These are phyloP conservation scores for Pseudopithomyces maydicus DNA, from an alignment of 2,329 filamentous ascomycete genomes.

Conservation along the genomic window DNA sequence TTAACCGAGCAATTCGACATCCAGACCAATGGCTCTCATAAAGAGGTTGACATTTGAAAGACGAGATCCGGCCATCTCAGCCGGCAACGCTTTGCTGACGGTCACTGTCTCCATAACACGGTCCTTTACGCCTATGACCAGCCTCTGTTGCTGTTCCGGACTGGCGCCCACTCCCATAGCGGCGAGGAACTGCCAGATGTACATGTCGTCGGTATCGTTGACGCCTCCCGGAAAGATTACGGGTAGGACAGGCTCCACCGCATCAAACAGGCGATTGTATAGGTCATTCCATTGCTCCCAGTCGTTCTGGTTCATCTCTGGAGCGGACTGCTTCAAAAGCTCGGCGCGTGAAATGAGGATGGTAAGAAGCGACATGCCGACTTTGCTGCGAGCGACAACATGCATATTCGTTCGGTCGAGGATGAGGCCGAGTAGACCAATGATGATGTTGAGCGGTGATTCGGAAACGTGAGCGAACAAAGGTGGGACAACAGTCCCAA, in stretches of 20 bases:
- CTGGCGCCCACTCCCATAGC: conserved; percentile 92
- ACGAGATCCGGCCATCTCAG: conserved; percentile 81
- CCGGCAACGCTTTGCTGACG: conserved; percentile 85
- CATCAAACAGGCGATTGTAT: conserved; percentile 87
- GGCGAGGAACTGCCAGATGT: conserved; percentile 97
- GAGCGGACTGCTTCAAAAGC: conserved; percentile 82
- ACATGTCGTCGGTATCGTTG: conserved; percentile 88
- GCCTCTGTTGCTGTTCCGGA: conserved; percentile 90
- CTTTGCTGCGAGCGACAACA: conserved; percentile 81
- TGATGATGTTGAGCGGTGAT: conserved; percentile 86
- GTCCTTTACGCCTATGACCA: conserved; percentile 96
- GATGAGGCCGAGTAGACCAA: conserved; percentile 84
- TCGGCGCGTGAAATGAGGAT: conserved; percentile 94
- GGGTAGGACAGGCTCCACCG: conserved; percentile 80
- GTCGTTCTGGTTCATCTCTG: conserved; percentile 66
- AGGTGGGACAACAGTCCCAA: conserved; percentile 83
- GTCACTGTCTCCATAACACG: conserved; percentile 94
- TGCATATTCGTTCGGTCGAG: conserved; percentile 82
- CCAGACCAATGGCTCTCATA: conserved; percentile 97
- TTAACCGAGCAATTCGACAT: conserved; percentile 77
- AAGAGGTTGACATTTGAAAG: conserved; percentile 95
- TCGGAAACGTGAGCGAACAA: conserved; percentile 91
- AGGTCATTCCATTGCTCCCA: conserved; percentile 80
- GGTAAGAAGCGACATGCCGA: conserved; percentile 87
- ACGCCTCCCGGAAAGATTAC: conserved; percentile 92